Percentiles rank a stretch among this genome's conserved stretches.
Evolutionary conservation across 2,329 filamentous ascomycete species (phyloP).

Genomic region (Fusarium redolens): DNA sequence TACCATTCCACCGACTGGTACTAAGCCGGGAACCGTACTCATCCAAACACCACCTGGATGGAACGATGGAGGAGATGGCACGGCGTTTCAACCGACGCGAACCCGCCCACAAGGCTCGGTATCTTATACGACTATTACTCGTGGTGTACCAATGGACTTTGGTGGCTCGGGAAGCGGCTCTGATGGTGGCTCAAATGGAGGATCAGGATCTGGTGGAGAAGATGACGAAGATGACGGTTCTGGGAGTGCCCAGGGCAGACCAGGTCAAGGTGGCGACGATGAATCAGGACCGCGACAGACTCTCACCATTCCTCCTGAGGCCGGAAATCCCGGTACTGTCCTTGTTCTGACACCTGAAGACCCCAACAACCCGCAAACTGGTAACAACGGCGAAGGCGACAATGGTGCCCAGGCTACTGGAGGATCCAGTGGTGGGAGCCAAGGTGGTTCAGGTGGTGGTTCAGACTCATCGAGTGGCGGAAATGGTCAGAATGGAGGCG

Average conservation of each 20-base stretch:
- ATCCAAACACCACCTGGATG: conserved; percentile 32
- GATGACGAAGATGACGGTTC: neutral
- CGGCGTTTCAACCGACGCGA: neutral
- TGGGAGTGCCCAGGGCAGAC: neutral
- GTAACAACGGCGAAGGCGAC: neutral
- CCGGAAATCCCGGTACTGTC: conserved; percentile 19
- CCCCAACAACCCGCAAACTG: neutral
- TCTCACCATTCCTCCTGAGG: conserved; percentile 19
- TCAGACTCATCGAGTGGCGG: neutral
- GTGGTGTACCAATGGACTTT: neutral
- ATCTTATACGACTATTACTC: conserved; percentile 23
- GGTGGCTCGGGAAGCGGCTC: neutral
- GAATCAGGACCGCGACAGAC: conserved; percentile 8
- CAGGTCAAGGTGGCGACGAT: neutral
- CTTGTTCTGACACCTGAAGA: conserved; percentile 7
- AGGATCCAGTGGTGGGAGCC: neutral
- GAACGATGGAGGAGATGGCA: neutral
- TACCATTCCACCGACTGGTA: conserved; percentile 34
- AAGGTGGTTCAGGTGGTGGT: neutral
- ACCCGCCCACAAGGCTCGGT: neutral
- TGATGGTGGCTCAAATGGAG: neutral
- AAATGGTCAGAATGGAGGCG: neutral
- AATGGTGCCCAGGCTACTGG: neutral
- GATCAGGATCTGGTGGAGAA: neutral
- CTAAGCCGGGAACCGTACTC: conserved; percentile 34